Conservation (phyloP, 768 basidiomycete genomes). For the Rhizopogon salebrosus region DNA sequence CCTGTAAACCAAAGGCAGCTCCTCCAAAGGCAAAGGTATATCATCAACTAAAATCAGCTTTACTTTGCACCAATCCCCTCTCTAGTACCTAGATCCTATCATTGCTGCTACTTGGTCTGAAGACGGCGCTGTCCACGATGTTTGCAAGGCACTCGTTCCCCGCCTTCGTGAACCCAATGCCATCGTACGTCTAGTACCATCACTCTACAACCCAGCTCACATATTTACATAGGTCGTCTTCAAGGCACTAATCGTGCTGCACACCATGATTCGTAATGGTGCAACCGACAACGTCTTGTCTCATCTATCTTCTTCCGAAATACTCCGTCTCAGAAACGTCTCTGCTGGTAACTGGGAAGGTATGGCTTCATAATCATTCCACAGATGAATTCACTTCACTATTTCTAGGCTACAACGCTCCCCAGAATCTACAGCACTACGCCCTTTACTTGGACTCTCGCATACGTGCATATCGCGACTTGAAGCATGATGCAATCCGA, state of each 20-base stretch:
- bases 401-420: conserved; percentile 70
- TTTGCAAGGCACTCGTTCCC: conserved; percentile 82
- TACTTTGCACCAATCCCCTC: conserved; percentile 3
- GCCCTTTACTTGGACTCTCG: conserved; percentile 85
- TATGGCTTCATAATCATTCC: conserved; percentile 26
- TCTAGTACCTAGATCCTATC: conserved; percentile 92
- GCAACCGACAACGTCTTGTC: conserved; percentile 87
- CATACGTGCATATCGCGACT: conserved; percentile 80
- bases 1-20: conserved; percentile 95
- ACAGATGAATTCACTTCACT: neutral
- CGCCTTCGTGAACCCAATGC: conserved; percentile 89
- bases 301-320: conserved; percentile 76
- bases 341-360: conserved; percentile 87
- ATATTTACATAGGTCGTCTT: conserved; percentile 75
- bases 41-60: neutral
- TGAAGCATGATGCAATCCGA: conserved; percentile 91
- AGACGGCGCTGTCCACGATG: conserved; percentile 89
- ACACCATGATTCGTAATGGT: conserved; percentile 97
- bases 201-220: neutral
- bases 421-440: conserved; percentile 83
- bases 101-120: conserved; percentile 96
- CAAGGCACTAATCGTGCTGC: conserved; percentile 92
- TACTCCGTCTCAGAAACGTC: conserved; percentile 79
- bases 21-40: conserved; percentile 92
- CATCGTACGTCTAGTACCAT: conserved; percentile 51